phyloP scores from a whole-genome alignment of 441 rosid genomes.

The Gossypium gossypioides region DNA sequence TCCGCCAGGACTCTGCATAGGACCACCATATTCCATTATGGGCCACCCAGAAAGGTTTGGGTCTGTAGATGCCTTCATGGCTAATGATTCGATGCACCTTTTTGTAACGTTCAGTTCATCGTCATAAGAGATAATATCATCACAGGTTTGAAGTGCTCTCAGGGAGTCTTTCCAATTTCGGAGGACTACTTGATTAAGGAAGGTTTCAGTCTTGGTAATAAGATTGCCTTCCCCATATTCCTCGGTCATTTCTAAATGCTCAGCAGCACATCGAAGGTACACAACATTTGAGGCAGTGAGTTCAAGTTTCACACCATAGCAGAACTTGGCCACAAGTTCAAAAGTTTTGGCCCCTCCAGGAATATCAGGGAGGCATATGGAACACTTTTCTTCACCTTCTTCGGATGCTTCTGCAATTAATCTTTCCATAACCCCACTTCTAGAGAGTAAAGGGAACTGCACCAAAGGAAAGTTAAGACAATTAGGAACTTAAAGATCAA shows the following conservation, averaged over 20 bases:
- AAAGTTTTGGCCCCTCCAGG: slow-evolving; percentile 88
- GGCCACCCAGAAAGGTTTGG: slow-evolving; percentile 95
- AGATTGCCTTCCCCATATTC: slow-evolving; percentile 90
- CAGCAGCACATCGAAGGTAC: slow-evolving; percentile 74
- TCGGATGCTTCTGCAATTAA: slow-evolving; percentile 68
- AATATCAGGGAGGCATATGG: slow-evolving; percentile 44
- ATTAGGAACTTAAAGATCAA: background rate
- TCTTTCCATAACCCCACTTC: slow-evolving; percentile 89
- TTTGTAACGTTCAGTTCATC: slow-evolving; percentile 63
- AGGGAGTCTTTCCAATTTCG: slow-evolving; percentile 82
- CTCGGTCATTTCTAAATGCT: slow-evolving; percentile 84
- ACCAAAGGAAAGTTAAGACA: slow-evolving; percentile 10
- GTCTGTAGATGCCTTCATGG: slow-evolving; percentile 66
- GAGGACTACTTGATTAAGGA: slow-evolving; percentile 73
- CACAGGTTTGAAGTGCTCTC: slow-evolving; percentile 73
- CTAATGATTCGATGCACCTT: slow-evolving; percentile 70
- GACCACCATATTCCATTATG: slow-evolving; percentile 74
- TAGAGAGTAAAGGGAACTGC: slow-evolving; percentile 93
- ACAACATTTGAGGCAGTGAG: slow-evolving; percentile 82
- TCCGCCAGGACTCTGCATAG: slow-evolving; percentile 96
- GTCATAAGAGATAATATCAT: slow-evolving; percentile 52
- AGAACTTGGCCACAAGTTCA: slow-evolving; percentile 88
- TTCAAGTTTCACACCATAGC: slow-evolving; percentile 89
- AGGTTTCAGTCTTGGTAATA: slow-evolving; percentile 60
- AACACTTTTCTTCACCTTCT: slow-evolving; percentile 56